A percentile compares a stretch with the other conserved stretches of the same genome.
Evolutionary conservation across 2,329 filamentous ascomycete genomes (phyloP).

Genomic region (Coniella lustricola): DNA sequence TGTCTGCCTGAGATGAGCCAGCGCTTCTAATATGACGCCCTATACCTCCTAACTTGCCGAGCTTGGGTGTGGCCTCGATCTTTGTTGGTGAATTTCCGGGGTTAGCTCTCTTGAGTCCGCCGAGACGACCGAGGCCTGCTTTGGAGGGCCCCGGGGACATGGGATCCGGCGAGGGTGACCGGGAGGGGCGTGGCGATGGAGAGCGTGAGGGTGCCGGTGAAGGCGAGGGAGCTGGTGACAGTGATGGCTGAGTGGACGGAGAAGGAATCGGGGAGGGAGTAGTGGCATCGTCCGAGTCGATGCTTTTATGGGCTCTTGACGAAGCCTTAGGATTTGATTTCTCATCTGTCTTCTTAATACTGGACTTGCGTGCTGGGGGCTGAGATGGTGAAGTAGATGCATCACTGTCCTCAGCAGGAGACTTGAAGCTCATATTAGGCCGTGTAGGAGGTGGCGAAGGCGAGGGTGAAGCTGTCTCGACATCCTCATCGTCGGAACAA

Average conservation of each 20-base stretch:
- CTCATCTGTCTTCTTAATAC: no score
- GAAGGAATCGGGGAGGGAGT: slow-evolving; percentile 1
- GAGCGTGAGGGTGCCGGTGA: slow-evolving; percentile 4
- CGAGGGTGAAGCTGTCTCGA: not conserved
- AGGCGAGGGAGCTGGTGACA: slow-evolving; percentile 5
- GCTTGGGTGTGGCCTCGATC: not conserved
- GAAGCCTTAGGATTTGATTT: not conserved
- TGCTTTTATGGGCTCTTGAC: not conserved
- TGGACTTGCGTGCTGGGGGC: not conserved
- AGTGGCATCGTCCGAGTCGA: not conserved
- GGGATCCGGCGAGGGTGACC: slow-evolving; percentile 6
- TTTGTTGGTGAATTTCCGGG: not conserved
- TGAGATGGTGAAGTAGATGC: slow-evolving; percentile 1
- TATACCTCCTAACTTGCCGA: not conserved
- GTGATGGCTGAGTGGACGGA: no score
- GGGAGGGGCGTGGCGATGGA: slow-evolving; percentile 4
- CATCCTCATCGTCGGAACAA: not conserved
- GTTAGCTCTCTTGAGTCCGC: slow-evolving; percentile 3
- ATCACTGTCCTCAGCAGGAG: not conserved
- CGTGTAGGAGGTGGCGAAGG: slow-evolving; percentile 33
- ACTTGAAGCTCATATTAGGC: slow-evolving; percentile 4
- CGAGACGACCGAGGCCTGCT: slow-evolving; percentile 2
- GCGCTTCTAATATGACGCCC: not conserved
- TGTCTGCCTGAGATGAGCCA: slow-evolving; percentile 1
- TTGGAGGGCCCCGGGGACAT: slow-evolving; percentile 3